phyloP scores from a whole-genome alignment of 148 eudicot genomes.

The Chenopodium berlandieri region DNA sequence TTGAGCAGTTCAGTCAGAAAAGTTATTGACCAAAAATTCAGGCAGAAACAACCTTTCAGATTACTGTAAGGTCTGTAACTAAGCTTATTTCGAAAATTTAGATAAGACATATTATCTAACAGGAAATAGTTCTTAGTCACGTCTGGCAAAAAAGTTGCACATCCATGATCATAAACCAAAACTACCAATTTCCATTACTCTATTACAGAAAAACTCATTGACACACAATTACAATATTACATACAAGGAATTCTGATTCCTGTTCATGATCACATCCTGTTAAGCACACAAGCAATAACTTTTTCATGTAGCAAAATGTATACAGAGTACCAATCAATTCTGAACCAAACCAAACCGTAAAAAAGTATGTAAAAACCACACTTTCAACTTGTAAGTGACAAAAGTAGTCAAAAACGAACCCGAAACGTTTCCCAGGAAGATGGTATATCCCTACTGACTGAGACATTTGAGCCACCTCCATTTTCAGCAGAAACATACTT shows the following conservation, averaged over 20 bases:
- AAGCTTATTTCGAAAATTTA: too few species aligned
- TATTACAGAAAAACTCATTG: neutral
- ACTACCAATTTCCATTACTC: neutral
- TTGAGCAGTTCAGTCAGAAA: too few species aligned
- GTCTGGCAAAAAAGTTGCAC: too few species aligned
- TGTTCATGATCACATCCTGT: neutral
- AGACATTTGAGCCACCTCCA: slow-evolving; percentile 62
- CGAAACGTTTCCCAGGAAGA: slow-evolving; percentile 74
- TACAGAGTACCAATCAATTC: neutral
- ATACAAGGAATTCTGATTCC: neutral
- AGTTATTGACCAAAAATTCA: too few species aligned
- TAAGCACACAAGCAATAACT: neutral
- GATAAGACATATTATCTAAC: too few species aligned
- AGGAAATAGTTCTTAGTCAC: too few species aligned
- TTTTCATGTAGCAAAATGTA: neutral
- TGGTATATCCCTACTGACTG: slow-evolving; percentile 50
- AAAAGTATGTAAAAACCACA: neutral
- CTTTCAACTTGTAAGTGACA: neutral
- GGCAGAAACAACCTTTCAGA: too few species aligned
- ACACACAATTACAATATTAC: neutral
- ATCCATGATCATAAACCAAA: neutral
- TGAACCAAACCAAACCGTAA: neutral
- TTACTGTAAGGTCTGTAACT: too few species aligned
- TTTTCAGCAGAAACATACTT: slow-evolving; percentile 66
- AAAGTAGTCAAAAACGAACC: slow-evolving; percentile 36